phyloP scores from a whole-genome alignment of 1,284 basidiomycete species.

The Irpex sp. region DNA sequence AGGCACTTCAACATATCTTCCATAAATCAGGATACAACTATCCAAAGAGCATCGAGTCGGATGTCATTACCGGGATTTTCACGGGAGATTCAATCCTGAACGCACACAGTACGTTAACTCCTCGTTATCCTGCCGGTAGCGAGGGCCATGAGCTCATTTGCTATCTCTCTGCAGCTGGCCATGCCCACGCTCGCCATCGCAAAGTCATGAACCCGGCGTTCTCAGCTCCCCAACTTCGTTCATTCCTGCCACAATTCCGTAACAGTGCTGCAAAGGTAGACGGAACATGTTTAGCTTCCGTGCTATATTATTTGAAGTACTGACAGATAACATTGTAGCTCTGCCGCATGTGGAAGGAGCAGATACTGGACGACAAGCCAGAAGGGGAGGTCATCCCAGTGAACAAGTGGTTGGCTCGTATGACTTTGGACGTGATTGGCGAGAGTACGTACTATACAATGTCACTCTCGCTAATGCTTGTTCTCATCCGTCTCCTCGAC shows the following conservation, averaged over 20 bases:
- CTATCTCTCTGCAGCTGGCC: constrained; percentile 9
- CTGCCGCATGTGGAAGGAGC: constrained; percentile 15
- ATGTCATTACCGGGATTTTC: constrained; percentile 8
- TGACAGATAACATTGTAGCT: constrained; percentile 2
- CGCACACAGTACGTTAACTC: constrained; percentile 16
- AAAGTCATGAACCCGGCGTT: constrained; percentile 29
- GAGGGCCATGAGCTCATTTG: background rate
- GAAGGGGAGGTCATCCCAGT: constrained; percentile 3
- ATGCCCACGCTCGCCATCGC: constrained; percentile 23
- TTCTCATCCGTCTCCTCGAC: background rate
- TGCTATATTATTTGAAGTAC: no score
- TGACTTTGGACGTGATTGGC: constrained; percentile 11
- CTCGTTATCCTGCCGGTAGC: no score
- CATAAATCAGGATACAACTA: constrained; percentile 25
- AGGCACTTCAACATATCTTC: constrained; percentile 26
- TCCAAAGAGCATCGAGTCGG: constrained; percentile 16
- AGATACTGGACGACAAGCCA: constrained; percentile 8
- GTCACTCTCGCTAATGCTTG: background rate
- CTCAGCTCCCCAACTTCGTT: constrained; percentile 16
- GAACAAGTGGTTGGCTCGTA: constrained; percentile 10
- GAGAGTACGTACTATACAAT: constrained; percentile 5
- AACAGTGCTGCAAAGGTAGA: background rate
- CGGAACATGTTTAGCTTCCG: background rate
- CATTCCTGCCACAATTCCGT: constrained; percentile 22
- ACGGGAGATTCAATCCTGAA: constrained; percentile 19